These are phyloP conservation scores for Talinum fruticosum DNA, from an alignment of 148 eudicot species.

Conservation along the genomic window DNA sequence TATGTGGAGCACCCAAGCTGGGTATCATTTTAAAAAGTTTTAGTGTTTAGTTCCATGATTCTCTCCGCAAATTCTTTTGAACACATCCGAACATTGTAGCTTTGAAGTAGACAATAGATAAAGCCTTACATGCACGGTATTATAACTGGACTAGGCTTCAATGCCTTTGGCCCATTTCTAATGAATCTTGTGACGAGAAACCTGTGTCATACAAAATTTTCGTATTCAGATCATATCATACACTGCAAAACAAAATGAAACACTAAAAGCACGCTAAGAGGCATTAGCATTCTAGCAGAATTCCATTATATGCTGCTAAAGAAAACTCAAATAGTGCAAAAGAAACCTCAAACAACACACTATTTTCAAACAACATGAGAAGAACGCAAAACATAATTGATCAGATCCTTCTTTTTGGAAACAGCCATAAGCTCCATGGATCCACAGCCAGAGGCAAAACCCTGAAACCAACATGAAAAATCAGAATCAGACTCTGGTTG, in stretches of 20 bases:
- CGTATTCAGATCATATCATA: not conserved
- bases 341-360: not conserved
- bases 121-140: conserved; percentile 80
- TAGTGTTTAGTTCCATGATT: too few relatives aligned
- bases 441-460: conserved; percentile 35
- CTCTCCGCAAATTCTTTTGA: too few relatives aligned
- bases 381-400: not conserved
- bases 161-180: conserved; percentile 89
- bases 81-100: too few relatives aligned
- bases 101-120: not conserved
- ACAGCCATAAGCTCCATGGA: conserved; percentile 83
- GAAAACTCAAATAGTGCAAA: not conserved
- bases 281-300: too few relatives aligned
- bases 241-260: not conserved
- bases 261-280: too few relatives aligned
- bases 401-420: conserved; percentile 36
- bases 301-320: too few relatives aligned
- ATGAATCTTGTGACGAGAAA: conserved; percentile 63
- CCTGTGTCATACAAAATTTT: conserved; percentile 35
- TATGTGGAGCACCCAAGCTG: not conserved
- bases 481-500: conserved; percentile 21
- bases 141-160: conserved; percentile 86
- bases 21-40: not conserved
- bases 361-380: too few relatives aligned
- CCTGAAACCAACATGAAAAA: conserved; percentile 33